Base-by-base conservation (phyloP, 768 basidiomycete genomes). In the Suillus ampliporus region DNA sequence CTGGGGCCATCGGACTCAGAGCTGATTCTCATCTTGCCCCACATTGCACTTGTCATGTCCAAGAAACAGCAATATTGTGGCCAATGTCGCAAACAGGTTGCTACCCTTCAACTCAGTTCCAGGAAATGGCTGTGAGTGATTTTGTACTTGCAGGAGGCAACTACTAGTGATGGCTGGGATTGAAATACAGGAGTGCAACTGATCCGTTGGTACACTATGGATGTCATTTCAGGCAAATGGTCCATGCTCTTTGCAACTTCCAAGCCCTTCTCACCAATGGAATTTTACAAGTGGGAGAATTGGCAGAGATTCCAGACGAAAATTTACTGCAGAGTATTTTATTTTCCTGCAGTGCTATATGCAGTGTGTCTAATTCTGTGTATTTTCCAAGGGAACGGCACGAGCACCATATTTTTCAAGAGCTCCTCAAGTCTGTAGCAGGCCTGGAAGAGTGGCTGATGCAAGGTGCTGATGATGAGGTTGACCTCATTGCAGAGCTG, bases 141-240 rank as follows among this genome's bases (percentile, higher is more conserved):
- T 4, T 31, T 31, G 31, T 15, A 23, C n/a, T 51, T 15, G 31
- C 31, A 31, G 31, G 26, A 19, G 23, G 35, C 26, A 21, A 5
- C 44, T 5, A 6, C 41, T 6, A 23, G 13, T 59, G 23, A 26
- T 43, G 11, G 28, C 19, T 35, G 15, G 21, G 7, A 23, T 43
- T 11, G 5, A 15, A 17, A 23, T 47, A 60, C 26, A 66, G 66
- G 8, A 47, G 43, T 15, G 19, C 26, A 17, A 61, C 64, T 4
- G 69, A 71, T 62, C 69, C 66, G 9, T 41, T 72, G 26, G 62
- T 66, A 19, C 68, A 71, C 34, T 62, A 69, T 48, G 65, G 71
- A 5, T 56, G 50, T 4, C 71, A 74, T 40, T 74, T 74, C 28
- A 63, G 71, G 3, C 15, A 61, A 38, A 64, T 64, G 1, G 50